Conservation (phyloP, 2,329 filamentous ascomycete genomes). For the Cladosporium sp. region DNA sequence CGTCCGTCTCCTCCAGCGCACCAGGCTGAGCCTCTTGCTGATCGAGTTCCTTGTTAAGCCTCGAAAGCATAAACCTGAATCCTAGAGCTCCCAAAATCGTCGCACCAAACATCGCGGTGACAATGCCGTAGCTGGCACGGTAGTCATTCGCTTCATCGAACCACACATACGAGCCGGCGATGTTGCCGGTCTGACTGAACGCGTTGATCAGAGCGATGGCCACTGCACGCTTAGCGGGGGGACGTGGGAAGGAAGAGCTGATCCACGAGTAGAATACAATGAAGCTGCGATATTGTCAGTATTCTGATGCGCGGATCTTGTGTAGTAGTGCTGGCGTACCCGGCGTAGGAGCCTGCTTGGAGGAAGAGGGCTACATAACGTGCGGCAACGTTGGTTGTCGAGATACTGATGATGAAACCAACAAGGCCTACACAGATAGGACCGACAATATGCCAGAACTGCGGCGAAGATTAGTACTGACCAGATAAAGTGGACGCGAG, state of each 20-base stretch:
- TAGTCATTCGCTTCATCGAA: conserved; percentile 51
- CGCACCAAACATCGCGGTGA: conserved; percentile 31
- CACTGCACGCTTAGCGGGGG: conserved; percentile 69
- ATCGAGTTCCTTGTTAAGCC: conserved; percentile 67
- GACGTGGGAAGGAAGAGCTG: conserved; percentile 68
- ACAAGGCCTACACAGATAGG: conserved; percentile 6
- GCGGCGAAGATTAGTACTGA: conserved; percentile 21
- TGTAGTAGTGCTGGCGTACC: neutral
- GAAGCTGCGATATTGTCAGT: conserved; percentile 24
- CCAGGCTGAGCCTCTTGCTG: conserved; percentile 55
- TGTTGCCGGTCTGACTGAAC: conserved; percentile 50
- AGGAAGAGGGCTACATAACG: conserved; percentile 33
- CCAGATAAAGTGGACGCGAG: conserved; percentile 18
- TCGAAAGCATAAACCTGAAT: conserved; percentile 51
- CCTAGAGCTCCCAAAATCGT: conserved; percentile 21
- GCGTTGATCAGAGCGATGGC: conserved; percentile 74
- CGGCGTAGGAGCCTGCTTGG: conserved; percentile 31
- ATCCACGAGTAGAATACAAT: conserved; percentile 65
- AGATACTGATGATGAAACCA: conserved; percentile 7
- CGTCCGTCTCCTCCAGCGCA: conserved; percentile 32
- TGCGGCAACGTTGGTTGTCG: conserved; percentile 7
- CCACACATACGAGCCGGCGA: conserved; percentile 61
- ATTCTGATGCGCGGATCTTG: conserved; percentile 4
- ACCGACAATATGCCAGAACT: conserved; percentile 28
- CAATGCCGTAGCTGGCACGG: conserved; percentile 28